Evolutionary conservation across 1,139 yeast species (phyloP).

Genomic region (Suhomyces chickasaworum): DNA sequence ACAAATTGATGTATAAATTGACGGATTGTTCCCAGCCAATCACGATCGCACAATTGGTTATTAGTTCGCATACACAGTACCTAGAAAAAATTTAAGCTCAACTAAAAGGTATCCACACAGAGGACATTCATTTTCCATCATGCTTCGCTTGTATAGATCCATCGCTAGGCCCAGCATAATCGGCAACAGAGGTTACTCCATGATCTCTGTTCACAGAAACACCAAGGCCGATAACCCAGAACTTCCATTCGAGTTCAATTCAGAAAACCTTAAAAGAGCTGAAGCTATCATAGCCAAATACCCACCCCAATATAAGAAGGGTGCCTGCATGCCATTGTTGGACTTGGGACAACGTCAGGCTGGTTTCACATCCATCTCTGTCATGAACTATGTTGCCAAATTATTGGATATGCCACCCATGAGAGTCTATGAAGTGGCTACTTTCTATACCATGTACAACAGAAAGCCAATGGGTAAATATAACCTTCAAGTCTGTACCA

Average conservation of each 20-base stretch:
- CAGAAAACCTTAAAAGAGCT: slow-evolving; percentile 72
- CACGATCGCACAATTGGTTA: slow-evolving; percentile 20
- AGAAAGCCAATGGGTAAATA: slow-evolving; percentile 86
- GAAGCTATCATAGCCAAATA: slow-evolving; percentile 74
- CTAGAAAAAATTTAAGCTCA: slow-evolving; percentile 13
- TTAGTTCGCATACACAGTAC: slow-evolving; percentile 14
- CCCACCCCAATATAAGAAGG: slow-evolving; percentile 85
- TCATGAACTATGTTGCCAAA: slow-evolving; percentile 91
- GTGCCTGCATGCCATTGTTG: slow-evolving; percentile 84
- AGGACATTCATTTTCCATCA: slow-evolving; percentile 7
- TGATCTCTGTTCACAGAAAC: slow-evolving; percentile 73
- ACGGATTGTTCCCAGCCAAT: slow-evolving; percentile 23
- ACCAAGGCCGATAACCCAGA: slow-evolving; percentile 66
- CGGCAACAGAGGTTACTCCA: slow-evolving; percentile 33
- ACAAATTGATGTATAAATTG: background rate
- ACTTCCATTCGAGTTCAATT: slow-evolving; percentile 71
- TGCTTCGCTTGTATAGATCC: slow-evolving; percentile 19
- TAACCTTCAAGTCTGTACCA: slow-evolving; percentile 84
- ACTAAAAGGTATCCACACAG: slow-evolving; percentile 4
- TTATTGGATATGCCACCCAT: slow-evolving; percentile 88
- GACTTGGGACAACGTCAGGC: slow-evolving; percentile 88
- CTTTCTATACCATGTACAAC: slow-evolving; percentile 91
- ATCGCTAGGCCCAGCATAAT: slow-evolving; percentile 18
- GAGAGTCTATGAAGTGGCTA: slow-evolving; percentile 94
- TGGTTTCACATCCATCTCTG: slow-evolving; percentile 86